Base-by-base conservation (phyloP, 208 protist species). In the Leishmania martiniquensis region DNA sequence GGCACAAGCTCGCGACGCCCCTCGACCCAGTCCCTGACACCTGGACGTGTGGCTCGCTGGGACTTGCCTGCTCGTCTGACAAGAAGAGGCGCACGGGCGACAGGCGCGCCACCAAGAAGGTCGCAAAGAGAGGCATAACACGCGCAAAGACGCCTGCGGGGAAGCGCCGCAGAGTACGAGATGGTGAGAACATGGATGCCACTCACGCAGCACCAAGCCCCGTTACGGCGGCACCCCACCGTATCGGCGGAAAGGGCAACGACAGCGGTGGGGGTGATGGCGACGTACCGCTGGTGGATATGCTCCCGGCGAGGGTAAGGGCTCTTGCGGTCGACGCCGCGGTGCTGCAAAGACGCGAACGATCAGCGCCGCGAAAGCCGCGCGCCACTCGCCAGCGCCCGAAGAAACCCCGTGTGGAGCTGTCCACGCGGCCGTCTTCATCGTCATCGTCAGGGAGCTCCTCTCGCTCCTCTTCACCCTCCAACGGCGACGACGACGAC, bases 11-110 rank as follows among this genome's bases (percentile, higher is more conserved):
- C 12, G 78, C 85, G 5, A 72, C 82, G 70, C 66, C 70, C 37
- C 62, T 84, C 39, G 66, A 87, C 47, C 76, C 85, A 13, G 47
- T 84, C 10, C 87, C 90, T 4, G 75, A 83, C n/a, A 80, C 83
- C 57, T 94, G 90, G 90, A 78, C 83, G 34, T 94, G 90, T 66
- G 65, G 76, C 42, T 77, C 75, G 47, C 62, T 90, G 52, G 81
- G 80, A n/a, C 25, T 82, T 20, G 49, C 67, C 25, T 90, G 89
- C 80, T 51, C 75, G 20, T 20, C 55, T 20, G 45, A 0, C 22
- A 68, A 75, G 49, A 54, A 47, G 55, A 47, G 22, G 4, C 62
- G 10, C 12, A 78, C 57, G 25, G 73, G 5, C 0, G 25, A 22
- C 4, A 49, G 39, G 49, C 20, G 65, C 20, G 34, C 55, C 44